phyloP scores from a whole-genome alignment of 148 eudicot genomes.

The Rhododendron griersonianum region DNA sequence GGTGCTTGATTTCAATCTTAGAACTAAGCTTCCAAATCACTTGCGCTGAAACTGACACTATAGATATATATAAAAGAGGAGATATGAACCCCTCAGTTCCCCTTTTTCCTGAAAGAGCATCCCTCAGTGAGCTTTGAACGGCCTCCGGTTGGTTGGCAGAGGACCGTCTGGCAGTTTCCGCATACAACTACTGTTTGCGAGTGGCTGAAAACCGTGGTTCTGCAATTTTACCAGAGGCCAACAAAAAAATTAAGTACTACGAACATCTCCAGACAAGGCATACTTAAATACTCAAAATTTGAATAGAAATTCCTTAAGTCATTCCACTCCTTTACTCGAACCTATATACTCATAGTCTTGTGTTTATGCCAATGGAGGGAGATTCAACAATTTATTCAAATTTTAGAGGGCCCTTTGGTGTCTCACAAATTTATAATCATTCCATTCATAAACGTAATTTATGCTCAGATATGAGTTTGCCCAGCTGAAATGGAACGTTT shows the following conservation, averaged over 20 bases:
- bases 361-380: background rate
- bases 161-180: slow-evolving; percentile 19
- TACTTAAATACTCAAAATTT: background rate
- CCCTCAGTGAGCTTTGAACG: slow-evolving; percentile 24
- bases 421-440: background rate
- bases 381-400: background rate
- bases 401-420: background rate
- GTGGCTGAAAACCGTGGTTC: slow-evolving; percentile 25
- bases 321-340: background rate
- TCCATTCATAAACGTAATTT: background rate
- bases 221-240: slow-evolving; percentile 6
- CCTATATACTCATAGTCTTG: background rate
- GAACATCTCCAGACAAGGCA: background rate
- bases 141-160: slow-evolving; percentile 25
- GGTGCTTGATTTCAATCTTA: background rate
- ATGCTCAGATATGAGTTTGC: background rate
- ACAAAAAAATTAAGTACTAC: background rate
- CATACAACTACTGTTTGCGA: slow-evolving; percentile 19
- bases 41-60: background rate
- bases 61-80: background rate
- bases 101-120: slow-evolving; percentile 25
- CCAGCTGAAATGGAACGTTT: background rate
- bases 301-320: background rate
- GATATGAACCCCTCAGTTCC: slow-evolving; percentile 7
- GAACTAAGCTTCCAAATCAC: background rate